Conservation (phyloP, 371 early-diverging fungal species). For the Lichtheimia corymbifera region DNA sequence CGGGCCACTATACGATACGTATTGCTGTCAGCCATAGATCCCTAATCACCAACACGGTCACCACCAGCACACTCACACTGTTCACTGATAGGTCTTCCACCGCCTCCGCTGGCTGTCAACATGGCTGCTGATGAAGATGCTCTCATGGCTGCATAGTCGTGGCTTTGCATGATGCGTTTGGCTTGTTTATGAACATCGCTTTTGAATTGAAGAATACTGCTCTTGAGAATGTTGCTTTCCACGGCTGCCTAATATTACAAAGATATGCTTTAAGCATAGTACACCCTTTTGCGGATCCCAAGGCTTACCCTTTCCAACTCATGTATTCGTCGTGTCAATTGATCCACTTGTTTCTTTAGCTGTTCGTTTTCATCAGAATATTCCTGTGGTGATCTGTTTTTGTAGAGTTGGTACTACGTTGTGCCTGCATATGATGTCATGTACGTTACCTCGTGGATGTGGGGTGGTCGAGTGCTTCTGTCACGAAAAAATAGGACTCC, state of each 20-base stretch:
- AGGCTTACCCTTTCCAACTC: constrained; percentile 65
- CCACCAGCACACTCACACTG: neutral
- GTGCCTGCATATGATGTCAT: too few species aligned
- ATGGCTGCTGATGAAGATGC: constrained; percentile 22
- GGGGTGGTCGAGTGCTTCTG: constrained; percentile 37
- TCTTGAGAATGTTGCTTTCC: constrained; percentile 74
- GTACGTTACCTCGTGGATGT: too few species aligned
- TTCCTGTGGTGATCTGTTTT: constrained; percentile 44
- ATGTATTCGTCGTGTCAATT: constrained; percentile 59
- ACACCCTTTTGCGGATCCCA: too few species aligned
- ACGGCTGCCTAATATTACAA: constrained; percentile 54
- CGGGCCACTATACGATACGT: constrained; percentile 25
- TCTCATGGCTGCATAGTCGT: constrained; percentile 27
- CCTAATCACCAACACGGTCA: neutral
- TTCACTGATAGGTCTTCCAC: constrained; percentile 1
- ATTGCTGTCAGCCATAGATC: neutral
- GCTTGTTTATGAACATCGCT: constrained; percentile 78
- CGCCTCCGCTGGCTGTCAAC: constrained; percentile 5
- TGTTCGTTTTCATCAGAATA: constrained; percentile 72
- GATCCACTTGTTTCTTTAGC: constrained; percentile 62
- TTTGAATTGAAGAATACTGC: constrained; percentile 76
- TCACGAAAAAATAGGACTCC: constrained; percentile 65
- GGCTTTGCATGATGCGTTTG: constrained; percentile 43
- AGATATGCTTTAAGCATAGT: too few species aligned
- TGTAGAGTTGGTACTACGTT: too few species aligned